Base-by-base conservation (phyloP, 768 basidiomycete species). In the Russula griseocarnosa region DNA sequence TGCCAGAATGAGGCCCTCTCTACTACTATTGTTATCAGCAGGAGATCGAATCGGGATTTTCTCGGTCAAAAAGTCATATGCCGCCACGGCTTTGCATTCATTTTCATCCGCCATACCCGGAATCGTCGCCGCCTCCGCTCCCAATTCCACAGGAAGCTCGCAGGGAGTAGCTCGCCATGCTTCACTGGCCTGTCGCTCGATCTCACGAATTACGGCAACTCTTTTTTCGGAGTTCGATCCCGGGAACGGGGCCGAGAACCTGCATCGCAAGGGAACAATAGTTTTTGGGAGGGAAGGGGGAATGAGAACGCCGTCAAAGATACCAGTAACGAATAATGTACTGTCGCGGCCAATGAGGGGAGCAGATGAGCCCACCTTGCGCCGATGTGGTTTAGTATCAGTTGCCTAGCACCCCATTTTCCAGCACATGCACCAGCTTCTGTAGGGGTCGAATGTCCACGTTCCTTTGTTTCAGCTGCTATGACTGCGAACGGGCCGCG, bases 361-460 rank as follows among this genome's bases (percentile, higher is more conserved):
- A 52, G 26, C 22, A n/a, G 22, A 28, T 22, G 34, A 14, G 30
- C 51, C 5, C 36, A 55, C 88, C 86, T 80, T 58, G 79, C 76
- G 63, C 89, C 84, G 36, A 94, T 85, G 72, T 94, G 92, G 72
- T 94, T 94, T 54, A 94, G 72, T 24, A 88, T 81, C 8, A 94
- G 75, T 51, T 77, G 76, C 70, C 82, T 73, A 26, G 91, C 88
- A 1, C 79, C 77, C 55, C 88, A 78, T 3, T 67, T 71, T 61
- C 79, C 83, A 7, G 92, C 90, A 70, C 93, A 92, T 18, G 71
- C 75, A 9, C 92, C 92, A 1, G 91, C 93, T 83, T 88, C 88
- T 38, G 76, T 77, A 4, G 92, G 87, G 0, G 86, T 85, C 16
- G 90, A 92, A 71, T 94, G 93, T 0, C 92, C 92, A 53, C 85